Evolutionary conservation across 768 basidiomycete genomes (phyloP).

Genomic region (Coprinopsis marcescibilis): DNA sequence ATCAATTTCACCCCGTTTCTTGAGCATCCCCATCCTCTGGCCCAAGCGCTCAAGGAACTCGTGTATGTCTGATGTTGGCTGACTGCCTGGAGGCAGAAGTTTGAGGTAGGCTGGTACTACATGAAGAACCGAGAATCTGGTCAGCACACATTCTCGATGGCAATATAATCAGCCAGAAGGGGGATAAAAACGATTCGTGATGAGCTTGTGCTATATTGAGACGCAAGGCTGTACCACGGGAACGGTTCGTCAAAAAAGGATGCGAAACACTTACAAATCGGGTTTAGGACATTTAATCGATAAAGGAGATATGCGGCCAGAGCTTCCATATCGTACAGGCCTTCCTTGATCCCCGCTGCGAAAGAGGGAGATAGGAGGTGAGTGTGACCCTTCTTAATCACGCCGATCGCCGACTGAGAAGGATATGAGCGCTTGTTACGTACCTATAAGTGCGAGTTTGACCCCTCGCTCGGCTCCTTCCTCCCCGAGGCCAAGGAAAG

Average conservation of each 20-base stretch:
- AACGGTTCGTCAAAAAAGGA: not conserved
- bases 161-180: no score
- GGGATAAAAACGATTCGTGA: no score
- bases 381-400: constrained; percentile 16
- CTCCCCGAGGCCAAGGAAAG: constrained; percentile 83
- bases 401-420: constrained; percentile 10
- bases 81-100: constrained; percentile 48
- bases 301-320: constrained; percentile 85
- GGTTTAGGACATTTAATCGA: constrained; percentile 74
- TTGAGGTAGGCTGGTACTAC: constrained; percentile 66
- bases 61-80: constrained; percentile 54
- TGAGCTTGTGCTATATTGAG: no score
- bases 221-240: not conserved
- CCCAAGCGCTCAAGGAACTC: constrained; percentile 72
- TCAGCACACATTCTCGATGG: no score
- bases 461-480: constrained; percentile 87
- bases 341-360: constrained; percentile 90
- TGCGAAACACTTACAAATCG: constrained; percentile 40
- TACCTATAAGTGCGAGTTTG: constrained; percentile 91
- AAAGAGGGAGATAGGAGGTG: constrained; percentile 13
- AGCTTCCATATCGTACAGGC: constrained; percentile 78
- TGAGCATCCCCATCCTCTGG: constrained; percentile 73
- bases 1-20: constrained; percentile 71
- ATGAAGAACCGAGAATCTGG: constrained; percentile 9
- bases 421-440: constrained; percentile 27